phyloP scores from a whole-genome alignment of 148 eudicot species.

The Rhododendron simsii region DNA sequence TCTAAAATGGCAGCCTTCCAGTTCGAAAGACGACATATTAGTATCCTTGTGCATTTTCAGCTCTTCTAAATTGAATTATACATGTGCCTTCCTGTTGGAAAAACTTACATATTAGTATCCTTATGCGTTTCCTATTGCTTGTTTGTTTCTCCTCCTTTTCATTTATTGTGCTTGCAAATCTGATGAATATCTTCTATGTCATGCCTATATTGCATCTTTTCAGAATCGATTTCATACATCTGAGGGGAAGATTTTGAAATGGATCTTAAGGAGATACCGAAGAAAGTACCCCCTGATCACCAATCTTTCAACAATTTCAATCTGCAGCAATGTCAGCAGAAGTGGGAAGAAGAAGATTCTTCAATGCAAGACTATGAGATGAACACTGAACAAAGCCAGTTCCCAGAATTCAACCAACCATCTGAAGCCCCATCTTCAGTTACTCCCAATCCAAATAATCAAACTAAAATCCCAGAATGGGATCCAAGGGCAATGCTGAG shows the following conservation, averaged over 20 bases:
- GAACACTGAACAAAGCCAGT: conserved; percentile 34
- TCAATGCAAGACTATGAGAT: conserved; percentile 40
- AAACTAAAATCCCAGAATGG: conserved; percentile 46
- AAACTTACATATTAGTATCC: neutral
- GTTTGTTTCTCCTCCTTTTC: conserved; percentile 1
- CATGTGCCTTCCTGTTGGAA: neutral
- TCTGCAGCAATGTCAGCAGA: conserved; percentile 38
- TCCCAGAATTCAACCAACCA: conserved; percentile 40
- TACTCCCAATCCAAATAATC: conserved; percentile 21
- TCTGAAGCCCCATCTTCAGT: conserved; percentile 29
- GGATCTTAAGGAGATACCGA: conserved; percentile 45
- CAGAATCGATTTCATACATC: neutral
- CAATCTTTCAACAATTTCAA: conserved; percentile 33
- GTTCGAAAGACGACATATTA: neutral
- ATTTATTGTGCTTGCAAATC: conserved; percentile 14
- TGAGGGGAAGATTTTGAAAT: conserved; percentile 19
- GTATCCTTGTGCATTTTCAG: neutral
- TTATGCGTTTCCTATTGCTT: neutral
- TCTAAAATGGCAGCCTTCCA: neutral
- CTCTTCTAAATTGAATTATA: neutral
- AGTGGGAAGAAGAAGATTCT: conserved; percentile 62
- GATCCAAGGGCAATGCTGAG: conserved; percentile 68
- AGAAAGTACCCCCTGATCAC: conserved; percentile 28
- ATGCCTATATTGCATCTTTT: neutral
- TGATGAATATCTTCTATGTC: neutral